Evolutionary conservation across 2,329 filamentous ascomycete genomes (phyloP).

Genomic region (Alternaria burnsii): DNA sequence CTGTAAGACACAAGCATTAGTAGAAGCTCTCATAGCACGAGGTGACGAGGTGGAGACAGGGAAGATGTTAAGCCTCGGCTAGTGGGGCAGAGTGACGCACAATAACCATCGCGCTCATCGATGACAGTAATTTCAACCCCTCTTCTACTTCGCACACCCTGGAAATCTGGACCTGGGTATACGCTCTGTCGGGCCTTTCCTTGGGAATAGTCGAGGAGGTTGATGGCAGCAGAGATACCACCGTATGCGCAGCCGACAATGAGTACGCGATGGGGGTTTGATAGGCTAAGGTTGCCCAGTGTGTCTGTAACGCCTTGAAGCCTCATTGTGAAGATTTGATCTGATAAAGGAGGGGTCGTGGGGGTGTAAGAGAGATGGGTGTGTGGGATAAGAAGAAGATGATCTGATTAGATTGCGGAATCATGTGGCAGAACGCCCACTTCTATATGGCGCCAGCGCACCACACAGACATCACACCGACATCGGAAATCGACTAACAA

Average conservation of each 20-base stretch:
- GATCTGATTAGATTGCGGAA: slow-evolving; percentile 49
- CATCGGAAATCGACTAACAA: slow-evolving; percentile 24
- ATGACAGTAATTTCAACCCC: slow-evolving; percentile 75
- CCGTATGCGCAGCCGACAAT: slow-evolving; percentile 76
- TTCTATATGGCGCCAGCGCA: slow-evolving; percentile 17
- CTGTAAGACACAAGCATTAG: slow-evolving; percentile 54
- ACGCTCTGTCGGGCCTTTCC: slow-evolving; percentile 62
- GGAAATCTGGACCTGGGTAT: slow-evolving; percentile 49
- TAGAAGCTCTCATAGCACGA: slow-evolving; percentile 17
- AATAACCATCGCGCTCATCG: slow-evolving; percentile 84
- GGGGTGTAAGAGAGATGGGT: slow-evolving; percentile 8
- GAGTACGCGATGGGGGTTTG: slow-evolving; percentile 58
- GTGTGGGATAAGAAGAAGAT: slow-evolving; percentile 24
- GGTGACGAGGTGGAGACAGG: slow-evolving; percentile 15
- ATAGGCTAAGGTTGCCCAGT: slow-evolving; percentile 38
- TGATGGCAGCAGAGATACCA: slow-evolving; percentile 72
- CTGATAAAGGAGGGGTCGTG: slow-evolving; percentile 18
- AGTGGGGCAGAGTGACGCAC: slow-evolving; percentile 58
- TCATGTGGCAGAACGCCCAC: neutral
- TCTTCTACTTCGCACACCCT: slow-evolving; percentile 54
- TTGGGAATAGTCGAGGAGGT: slow-evolving; percentile 71
- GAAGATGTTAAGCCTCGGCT: slow-evolving; percentile 25
- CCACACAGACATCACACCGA: slow-evolving; percentile 13
- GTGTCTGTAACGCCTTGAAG: slow-evolving; percentile 37
- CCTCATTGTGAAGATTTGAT: slow-evolving; percentile 39